Conservation (phyloP, 2,329 filamentous ascomycete species). For the Chaetomiaceae sp. region DNA sequence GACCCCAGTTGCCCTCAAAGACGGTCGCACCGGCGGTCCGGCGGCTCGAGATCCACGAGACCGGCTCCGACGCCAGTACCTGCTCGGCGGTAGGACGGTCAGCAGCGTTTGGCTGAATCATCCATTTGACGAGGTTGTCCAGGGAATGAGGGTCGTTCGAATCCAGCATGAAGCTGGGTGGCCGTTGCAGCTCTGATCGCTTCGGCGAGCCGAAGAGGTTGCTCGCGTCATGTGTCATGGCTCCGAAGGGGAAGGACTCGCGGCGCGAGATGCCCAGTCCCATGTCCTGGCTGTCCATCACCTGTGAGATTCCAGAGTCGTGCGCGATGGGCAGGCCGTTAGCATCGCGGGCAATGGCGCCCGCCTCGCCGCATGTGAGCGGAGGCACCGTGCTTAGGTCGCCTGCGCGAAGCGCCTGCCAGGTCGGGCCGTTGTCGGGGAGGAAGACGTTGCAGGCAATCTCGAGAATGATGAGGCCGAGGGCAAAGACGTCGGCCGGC, state of each 20-base stretch:
- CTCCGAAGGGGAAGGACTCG: slow-evolving; percentile 23
- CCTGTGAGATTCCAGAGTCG: slow-evolving; percentile 23
- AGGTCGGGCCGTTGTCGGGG: slow-evolving; percentile 85
- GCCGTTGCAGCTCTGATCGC: slow-evolving; percentile 50
- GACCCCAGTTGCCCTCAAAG: slow-evolving; percentile 94
- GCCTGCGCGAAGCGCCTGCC: slow-evolving; percentile 83
- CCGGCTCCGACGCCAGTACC: slow-evolving; percentile 65
- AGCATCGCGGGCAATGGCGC: slow-evolving; percentile 66
- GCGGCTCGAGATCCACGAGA: slow-evolving; percentile 73
- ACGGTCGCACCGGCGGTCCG: slow-evolving; percentile 87
- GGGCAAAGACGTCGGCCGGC: slow-evolving; percentile 86
- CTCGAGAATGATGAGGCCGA: slow-evolving; percentile 91
- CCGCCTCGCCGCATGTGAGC: slow-evolving; percentile 74
- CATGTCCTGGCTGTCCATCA: slow-evolving; percentile 9
- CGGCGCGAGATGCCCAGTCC: slow-evolving; percentile 10
- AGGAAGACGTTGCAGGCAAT: slow-evolving; percentile 91
- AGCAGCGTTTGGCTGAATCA: slow-evolving; percentile 73
- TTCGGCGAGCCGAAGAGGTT: slow-evolving; percentile 44
- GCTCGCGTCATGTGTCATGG: slow-evolving; percentile 33
- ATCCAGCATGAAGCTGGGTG: slow-evolving; percentile 88
- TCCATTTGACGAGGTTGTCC: slow-evolving; percentile 78
- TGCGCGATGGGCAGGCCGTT: slow-evolving; percentile 61
- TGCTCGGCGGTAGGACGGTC: slow-evolving; percentile 71
- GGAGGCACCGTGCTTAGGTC: slow-evolving; percentile 86
- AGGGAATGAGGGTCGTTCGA: slow-evolving; percentile 66